These are phyloP conservation scores for Ascochyta clinopodiicola DNA, from an alignment of 2,329 filamentous ascomycete species.

Conservation along the genomic window DNA sequence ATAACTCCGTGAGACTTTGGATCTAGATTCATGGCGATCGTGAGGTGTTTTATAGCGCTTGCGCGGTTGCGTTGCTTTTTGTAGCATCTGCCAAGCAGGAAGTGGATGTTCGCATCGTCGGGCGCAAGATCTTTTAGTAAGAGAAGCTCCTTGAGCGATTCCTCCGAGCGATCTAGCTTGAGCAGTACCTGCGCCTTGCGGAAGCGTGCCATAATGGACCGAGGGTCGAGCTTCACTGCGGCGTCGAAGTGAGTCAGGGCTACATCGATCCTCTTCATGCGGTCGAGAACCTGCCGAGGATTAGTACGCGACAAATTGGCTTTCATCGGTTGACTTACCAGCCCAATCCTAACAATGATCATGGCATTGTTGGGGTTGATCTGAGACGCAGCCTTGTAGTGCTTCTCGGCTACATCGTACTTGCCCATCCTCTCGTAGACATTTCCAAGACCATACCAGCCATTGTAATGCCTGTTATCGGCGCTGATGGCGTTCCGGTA, in stretches of 20 bases:
- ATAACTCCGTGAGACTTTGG: constrained; percentile 95
- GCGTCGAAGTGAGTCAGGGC: constrained; percentile 83
- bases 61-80: constrained; percentile 67
- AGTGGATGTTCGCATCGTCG: constrained; percentile 95
- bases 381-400: constrained; percentile 84
- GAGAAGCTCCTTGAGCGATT: constrained; percentile 81
- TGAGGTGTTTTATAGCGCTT: constrained; percentile 90
- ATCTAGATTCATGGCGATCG: constrained; percentile 91
- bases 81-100: constrained; percentile 81
- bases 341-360: constrained; percentile 88
- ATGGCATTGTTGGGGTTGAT: constrained; percentile 97
- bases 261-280: constrained; percentile 79
- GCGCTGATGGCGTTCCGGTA: constrained; percentile 87
- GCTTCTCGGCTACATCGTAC: constrained; percentile 87
- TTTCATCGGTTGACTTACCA: constrained; percentile 59
- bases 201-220: constrained; percentile 83
- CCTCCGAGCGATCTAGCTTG: constrained; percentile 71
- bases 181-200: constrained; percentile 90
- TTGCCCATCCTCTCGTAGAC: constrained; percentile 92
- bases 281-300: constrained; percentile 67
- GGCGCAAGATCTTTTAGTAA: constrained; percentile 90
- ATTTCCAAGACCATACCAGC: constrained; percentile 87
- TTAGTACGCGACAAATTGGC: not conserved
- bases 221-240: constrained; percentile 81
- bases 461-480: constrained; percentile 92